A percentile compares a stretch with the other conserved stretches of the same genome.
phyloP scores from a whole-genome alignment of 2,329 filamentous ascomycete genomes.

The Colletotrichum lindemuthianum region DNA sequence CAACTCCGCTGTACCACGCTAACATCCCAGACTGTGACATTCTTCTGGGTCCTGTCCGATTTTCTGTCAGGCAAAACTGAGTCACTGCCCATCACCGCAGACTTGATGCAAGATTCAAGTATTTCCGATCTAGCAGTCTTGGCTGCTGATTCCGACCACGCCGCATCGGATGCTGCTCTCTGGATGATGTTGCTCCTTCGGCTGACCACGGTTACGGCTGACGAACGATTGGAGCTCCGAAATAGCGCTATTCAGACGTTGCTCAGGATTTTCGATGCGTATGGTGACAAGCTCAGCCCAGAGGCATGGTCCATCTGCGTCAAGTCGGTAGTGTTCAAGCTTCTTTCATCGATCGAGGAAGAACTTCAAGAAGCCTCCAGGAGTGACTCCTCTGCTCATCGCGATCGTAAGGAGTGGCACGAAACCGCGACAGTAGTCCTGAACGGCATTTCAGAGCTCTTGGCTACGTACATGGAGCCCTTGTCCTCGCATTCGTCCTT shows the following conservation, averaged over 20 bases:
- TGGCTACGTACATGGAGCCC: slow-evolving; percentile 80
- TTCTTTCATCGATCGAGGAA: slow-evolving; percentile 75
- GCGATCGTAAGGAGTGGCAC: slow-evolving; percentile 69
- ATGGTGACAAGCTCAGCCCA: slow-evolving; percentile 80
- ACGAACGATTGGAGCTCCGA: slow-evolving; percentile 78
- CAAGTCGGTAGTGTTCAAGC: slow-evolving; percentile 80
- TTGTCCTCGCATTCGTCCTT: slow-evolving; percentile 75
- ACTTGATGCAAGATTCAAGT: slow-evolving; percentile 63
- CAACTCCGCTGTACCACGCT: slow-evolving; percentile 33
- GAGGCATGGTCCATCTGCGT: slow-evolving; percentile 87
- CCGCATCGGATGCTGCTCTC: slow-evolving; percentile 74
- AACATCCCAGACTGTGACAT: slow-evolving; percentile 78
- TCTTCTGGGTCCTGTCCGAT: slow-evolving; percentile 96
- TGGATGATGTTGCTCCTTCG: slow-evolving; percentile 82
- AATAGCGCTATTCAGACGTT: slow-evolving; percentile 93
- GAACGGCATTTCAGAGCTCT: slow-evolving; percentile 76
- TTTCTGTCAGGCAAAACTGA: slow-evolving; percentile 74
- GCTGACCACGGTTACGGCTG: slow-evolving; percentile 76
- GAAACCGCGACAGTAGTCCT: slow-evolving; percentile 81
- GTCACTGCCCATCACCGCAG: slow-evolving; percentile 66
- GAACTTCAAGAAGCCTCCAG: slow-evolving; percentile 56
- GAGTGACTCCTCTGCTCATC: slow-evolving; percentile 43
- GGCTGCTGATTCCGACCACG: slow-evolving; percentile 64
- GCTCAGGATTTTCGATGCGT: slow-evolving; percentile 90
- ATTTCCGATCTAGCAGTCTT: slow-evolving; percentile 66